Evolutionary conservation across 129 eudicot genomes (phyloP), one percentile per base, ranked within the genome.

Genomic region (Artemisia annua): DNA sequence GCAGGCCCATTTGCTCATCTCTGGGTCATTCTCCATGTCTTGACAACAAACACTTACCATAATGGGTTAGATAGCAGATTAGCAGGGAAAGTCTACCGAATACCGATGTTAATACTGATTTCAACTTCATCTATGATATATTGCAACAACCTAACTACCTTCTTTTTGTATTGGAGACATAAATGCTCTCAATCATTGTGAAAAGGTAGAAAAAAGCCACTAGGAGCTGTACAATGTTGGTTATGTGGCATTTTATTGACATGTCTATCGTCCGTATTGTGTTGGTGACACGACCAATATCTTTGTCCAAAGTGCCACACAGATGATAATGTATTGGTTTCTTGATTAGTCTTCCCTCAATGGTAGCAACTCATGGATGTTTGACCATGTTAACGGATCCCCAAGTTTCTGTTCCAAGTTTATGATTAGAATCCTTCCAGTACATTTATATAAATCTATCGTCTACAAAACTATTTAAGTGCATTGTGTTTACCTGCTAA

Each of bases 401-500:
- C 78, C 73, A 71, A 17, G 62, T 48, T 63, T 63, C 82, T 78
- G 82, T 71, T 64, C 52, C 77, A 78, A 28, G 46, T 17, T 44
- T 68, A 75, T 50, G 56, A 55, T 68, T 5, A 62, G n/a, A 52
- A 69, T 43, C 68, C 24, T 14, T 39, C 46, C 11, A 39, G 11
- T 39, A 11, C 32, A 48, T n/a, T n/a, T 20, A 49, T 16, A 11
- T 11, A 32, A 48, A 61, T 39, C 32, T 35, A 30, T 26, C 14
- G 15, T 18, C 5, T 48, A 4, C 19, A 55, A 4, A 50, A 28
- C 12, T 10, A 62, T 18, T 18, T 11, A 39, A 56, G 14, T 59
- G 52, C 3, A 15, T 14, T 55, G 15, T 7, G 24, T 56, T 48
- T 74, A 86, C 96, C 96, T 89, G 78, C 74, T 62, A 66, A 83